Base-by-base conservation (phyloP, 2,329 filamentous ascomycete genomes). In the Alternaria incomplexa region DNA sequence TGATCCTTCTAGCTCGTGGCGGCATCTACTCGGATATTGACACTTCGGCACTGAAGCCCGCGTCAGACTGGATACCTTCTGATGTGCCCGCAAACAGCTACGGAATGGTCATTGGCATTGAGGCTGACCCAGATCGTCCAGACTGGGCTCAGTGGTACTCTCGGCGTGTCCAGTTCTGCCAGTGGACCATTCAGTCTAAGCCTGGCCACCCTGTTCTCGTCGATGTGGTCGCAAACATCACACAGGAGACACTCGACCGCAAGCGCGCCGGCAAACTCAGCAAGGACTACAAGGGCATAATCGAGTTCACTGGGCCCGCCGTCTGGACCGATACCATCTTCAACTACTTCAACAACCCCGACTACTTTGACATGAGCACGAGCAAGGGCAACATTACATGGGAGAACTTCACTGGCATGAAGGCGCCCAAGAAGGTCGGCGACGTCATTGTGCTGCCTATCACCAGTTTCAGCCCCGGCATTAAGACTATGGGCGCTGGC, bases 61-160 rank as follows among this genome's bases (percentile, higher is more conserved):
- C 93, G 4, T 84, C 90, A 10, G 91, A 96, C 54, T 99, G 96
- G 96, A 86, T 99, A 10, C 95, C 96, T 1, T 80, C 87, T 2
- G 86, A 89, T 45, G 90, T 98, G 45, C 90, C 95, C 51, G 88
- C 89, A 66, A 89, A 90, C 65, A 88, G 89, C 2, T 87, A 98
- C 70, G 96, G 96, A 10, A 85, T 99, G 66, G 90, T 99, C 43
- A 86, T 98, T 73, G 96, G 96, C 62, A 97, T 99, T 69, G 96
- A 99, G 83, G 96, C 96, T 5, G 96, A 99, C 77, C 93, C 96
- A 0, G 93, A 98, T 80, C 89, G 96, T 51, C 87, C 88, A 4
- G 96, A 99, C 79, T 99, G 96, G 96, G 87, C 89, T 36, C 85
- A 97, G 1, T 98, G 95, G 96, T 99, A 98, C 84, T 96, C 93